Evolutionary conservation across 345 rosid genomes (phyloP).

Genomic region (Salix udensis): DNA sequence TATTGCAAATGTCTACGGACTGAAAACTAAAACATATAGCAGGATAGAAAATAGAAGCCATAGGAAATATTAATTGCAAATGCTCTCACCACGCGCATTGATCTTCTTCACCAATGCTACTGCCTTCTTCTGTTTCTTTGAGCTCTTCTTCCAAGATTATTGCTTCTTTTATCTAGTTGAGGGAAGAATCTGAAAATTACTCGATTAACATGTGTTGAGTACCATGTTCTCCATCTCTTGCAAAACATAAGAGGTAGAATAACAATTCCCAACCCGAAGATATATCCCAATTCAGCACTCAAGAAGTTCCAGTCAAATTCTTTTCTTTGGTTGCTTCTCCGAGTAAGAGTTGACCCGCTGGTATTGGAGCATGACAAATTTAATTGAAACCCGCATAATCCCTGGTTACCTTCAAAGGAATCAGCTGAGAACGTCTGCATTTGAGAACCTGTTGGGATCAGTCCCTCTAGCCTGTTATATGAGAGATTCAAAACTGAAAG

Average conservation of each 20-base stretch:
- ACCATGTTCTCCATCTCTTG: conserved; percentile 6
- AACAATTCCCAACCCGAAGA: not conserved
- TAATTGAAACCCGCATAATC: no score
- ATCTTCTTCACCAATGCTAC: not conserved
- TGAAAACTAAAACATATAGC: no score
- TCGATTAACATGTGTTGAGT: not conserved
- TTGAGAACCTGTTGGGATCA: conserved; percentile 5
- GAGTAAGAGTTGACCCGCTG: no score
- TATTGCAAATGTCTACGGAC: no score
- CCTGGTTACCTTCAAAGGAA: conserved; percentile 14
- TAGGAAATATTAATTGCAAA: no score
- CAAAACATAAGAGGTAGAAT: not conserved
- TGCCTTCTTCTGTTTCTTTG: not conserved
- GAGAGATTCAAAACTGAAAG: conserved; percentile 23
- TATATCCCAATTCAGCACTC: not conserved
- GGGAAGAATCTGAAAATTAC: conserved; percentile 2
- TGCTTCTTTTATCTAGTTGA: not conserved
- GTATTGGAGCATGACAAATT: no score
- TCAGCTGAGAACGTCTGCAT: not conserved
- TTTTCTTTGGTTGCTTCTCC: no score
- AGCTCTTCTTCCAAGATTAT: not conserved
- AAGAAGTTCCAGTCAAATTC: not conserved
- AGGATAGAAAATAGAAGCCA: no score
- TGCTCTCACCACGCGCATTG: not conserved
- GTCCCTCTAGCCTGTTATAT: conserved; percentile 4